phyloP scores from a whole-genome alignment of 108 stramenopile species.

The Nitzschia sp. region DNA sequence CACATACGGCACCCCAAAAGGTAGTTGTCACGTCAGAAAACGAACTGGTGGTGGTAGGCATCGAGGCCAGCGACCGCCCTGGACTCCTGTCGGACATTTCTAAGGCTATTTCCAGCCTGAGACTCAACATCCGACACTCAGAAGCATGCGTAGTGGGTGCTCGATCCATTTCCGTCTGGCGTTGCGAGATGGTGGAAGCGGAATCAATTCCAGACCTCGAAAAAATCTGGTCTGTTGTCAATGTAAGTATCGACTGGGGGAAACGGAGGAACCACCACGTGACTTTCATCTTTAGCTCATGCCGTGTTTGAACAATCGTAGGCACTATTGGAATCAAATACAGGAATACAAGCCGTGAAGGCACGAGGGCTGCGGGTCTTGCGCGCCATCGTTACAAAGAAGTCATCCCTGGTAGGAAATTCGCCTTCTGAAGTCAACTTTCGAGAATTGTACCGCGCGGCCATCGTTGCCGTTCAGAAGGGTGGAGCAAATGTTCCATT shows the following conservation, averaged over 20 bases:
- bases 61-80: constrained; percentile 54
- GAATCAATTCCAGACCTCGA: constrained; percentile 56
- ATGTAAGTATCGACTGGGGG: constrained; percentile 22
- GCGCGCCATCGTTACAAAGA: constrained; percentile 58
- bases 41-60: constrained; percentile 59
- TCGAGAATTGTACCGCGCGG: constrained; percentile 63
- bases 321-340: constrained; percentile 47
- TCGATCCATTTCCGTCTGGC: constrained; percentile 80
- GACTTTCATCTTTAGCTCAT: too few relatives aligned
- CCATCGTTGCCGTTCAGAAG: constrained; percentile 70
- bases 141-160: constrained; percentile 70
- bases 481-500: constrained; percentile 54
- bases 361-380: constrained; percentile 68
- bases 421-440: constrained; percentile 57
- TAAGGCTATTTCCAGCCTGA: constrained; percentile 51
- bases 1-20: constrained; percentile 26
- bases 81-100: constrained; percentile 79
- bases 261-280: background rate
- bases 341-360: constrained; percentile 54
- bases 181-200: constrained; percentile 63
- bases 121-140: constrained; percentile 68
- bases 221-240: constrained; percentile 64
- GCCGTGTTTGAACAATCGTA: constrained; percentile 1
- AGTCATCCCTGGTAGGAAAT: constrained; percentile 61
- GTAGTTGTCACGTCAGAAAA: constrained; percentile 60